Conservation (phyloP, 108 stramenopile genomes). For the Cafeteria roenbergensis region DNA sequence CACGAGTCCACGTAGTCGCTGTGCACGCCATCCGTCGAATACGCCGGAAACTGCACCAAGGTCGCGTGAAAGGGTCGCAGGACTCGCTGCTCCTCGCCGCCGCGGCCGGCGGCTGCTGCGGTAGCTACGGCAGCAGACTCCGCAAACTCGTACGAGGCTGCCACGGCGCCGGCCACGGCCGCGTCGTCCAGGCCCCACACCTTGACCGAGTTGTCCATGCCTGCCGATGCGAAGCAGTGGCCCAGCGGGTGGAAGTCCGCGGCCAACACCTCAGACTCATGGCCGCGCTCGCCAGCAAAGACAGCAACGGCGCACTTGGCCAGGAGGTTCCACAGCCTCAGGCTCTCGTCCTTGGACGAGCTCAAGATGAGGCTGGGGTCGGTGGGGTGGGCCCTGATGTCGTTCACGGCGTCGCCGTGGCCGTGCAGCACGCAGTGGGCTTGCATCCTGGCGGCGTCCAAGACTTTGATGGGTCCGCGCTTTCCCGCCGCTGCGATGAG, state of each 20-base stretch:
- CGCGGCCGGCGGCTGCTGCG: too few relatives aligned
- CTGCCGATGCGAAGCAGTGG: conserved; percentile 46
- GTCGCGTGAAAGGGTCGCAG: too few relatives aligned
- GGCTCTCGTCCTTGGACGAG: conserved; percentile 59
- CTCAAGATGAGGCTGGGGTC: conserved; percentile 51
- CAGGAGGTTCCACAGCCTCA: conserved; percentile 67
- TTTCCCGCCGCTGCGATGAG: conserved; percentile 4
- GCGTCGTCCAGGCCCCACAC: conserved; percentile 46
- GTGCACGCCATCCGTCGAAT: conserved; percentile 57
- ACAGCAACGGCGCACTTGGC: conserved; percentile 51
- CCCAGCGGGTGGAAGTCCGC: conserved; percentile 60
- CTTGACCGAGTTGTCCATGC: conserved; percentile 60
- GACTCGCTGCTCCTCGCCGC: too few relatives aligned
- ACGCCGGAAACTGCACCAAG: too few relatives aligned
- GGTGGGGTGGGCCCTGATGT: conserved; percentile 36
- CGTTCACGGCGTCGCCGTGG: conserved; percentile 55
- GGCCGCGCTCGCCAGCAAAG: conserved; percentile 63
- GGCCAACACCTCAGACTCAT: conserved; percentile 52
- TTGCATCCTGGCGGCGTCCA: not conserved
- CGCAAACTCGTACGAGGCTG: too few relatives aligned
- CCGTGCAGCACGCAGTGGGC: conserved; percentile 21
- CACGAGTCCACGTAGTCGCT: conserved; percentile 63
- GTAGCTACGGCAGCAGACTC: too few relatives aligned
- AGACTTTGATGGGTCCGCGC: conserved; percentile 1
- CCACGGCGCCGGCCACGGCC: conserved; percentile 12